Conservation (phyloP, 169 alveolate species). For the Plasmodium berghei region DNA sequence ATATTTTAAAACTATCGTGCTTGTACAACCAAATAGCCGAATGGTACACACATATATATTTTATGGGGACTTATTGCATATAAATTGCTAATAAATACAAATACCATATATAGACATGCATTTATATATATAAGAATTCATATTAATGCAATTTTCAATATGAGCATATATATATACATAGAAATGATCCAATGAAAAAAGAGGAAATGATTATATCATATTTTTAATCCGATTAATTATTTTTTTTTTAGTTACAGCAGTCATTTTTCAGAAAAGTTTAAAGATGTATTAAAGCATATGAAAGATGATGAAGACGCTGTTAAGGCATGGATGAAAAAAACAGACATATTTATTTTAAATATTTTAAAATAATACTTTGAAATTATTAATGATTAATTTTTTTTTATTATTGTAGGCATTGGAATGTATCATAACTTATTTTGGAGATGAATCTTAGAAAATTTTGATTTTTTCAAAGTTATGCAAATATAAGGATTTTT, state of each 20-base stretch:
- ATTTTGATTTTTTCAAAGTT: neutral
- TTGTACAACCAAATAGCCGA: slow-evolving; percentile 70
- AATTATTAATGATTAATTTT: slow-evolving; percentile 6
- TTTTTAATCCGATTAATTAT: too few species aligned
- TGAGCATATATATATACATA: too few species aligned
- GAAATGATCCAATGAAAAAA: too few species aligned
- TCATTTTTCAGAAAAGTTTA: slow-evolving; percentile 68
- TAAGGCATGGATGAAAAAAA: slow-evolving; percentile 4
- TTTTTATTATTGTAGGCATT: slow-evolving; percentile 39
- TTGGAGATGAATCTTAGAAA: slow-evolving; percentile 19
- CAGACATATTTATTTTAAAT: neutral
- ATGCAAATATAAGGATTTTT: too few species aligned
- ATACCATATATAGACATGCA: neutral
- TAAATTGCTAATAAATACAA: neutral
- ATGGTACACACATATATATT: slow-evolving; percentile 25
- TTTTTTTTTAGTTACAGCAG: slow-evolving; percentile 24
- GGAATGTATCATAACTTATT: slow-evolving; percentile 58
- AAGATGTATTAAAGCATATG: slow-evolving; percentile 37
- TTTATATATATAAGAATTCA: too few species aligned
- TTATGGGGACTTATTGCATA: neutral
- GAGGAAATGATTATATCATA: too few species aligned
- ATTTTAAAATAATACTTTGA: neutral
- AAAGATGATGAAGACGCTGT: slow-evolving; percentile 40
- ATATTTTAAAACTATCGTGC: slow-evolving; percentile 65
- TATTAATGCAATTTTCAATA: too few species aligned